Evolutionary conservation across 2,329 filamentous ascomycete genomes (phyloP).

Genomic region (Colletotrichum scovillei): DNA sequence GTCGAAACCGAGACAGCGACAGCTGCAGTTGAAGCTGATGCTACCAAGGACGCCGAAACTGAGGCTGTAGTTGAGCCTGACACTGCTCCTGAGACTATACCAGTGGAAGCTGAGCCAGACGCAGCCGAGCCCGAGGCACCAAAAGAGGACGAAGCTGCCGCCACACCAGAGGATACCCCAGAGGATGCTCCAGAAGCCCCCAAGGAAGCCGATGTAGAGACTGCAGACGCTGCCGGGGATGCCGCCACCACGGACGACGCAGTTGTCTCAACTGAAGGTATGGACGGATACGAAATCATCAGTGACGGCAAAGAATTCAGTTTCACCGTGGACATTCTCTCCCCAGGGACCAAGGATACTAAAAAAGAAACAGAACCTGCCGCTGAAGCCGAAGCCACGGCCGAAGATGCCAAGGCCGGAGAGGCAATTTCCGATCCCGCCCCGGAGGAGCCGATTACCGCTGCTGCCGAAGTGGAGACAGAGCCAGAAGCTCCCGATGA

Average conservation of each 20-base stretch:
- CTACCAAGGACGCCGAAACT: not conserved
- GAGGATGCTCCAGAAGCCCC: not conserved
- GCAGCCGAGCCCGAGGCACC: not conserved
- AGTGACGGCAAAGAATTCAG: constrained; percentile 32
- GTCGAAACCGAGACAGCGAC: not conserved
- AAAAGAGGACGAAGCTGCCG: not conserved
- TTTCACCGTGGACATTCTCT: constrained; percentile 8
- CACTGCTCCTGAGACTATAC: not conserved
- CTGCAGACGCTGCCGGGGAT: not conserved
- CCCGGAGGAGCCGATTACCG: not conserved
- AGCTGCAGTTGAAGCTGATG: not conserved
- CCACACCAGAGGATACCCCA: not conserved
- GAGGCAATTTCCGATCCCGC: not conserved
- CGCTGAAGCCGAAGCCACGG: constrained; percentile 1
- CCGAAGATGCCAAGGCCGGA: not conserved
- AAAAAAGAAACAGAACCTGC: constrained; percentile 22
- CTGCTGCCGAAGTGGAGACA: not conserved
- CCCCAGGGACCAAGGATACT: constrained; percentile 11
- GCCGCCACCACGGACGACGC: not conserved
- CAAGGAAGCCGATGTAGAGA: not conserved
- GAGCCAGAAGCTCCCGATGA: not conserved
- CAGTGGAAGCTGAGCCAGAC: not conserved
- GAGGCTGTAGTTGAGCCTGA: constrained; percentile 9
- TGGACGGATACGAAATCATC: constrained; percentile 29
- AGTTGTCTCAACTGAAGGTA: constrained; percentile 27